Evolutionary conservation across 371 early-diverging fungal genomes (phyloP), one percentile per base, ranked within the genome.

Genomic region (Lichtheimia hyalospora): DNA sequence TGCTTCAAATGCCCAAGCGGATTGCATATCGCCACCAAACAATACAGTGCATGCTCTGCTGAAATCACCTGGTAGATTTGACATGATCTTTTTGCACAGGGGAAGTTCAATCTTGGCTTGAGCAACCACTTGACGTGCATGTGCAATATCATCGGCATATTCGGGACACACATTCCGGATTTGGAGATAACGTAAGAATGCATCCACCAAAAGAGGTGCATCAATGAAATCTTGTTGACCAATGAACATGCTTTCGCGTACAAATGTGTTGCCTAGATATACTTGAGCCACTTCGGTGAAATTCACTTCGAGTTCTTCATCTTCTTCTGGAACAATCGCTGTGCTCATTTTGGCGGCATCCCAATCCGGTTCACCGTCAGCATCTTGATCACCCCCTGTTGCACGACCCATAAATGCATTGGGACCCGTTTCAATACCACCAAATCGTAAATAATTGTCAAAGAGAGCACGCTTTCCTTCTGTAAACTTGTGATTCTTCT

Each of bases 221-320:
- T 80, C 81, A 2, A 57, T 61, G 49, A 81, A 82, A 24, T 82
- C 78, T 24, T 71, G 66, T 42, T 73, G 41, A 3, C 70, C 62
- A 39, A 83, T 76, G 63, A 82, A 84, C 2, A 70, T 64, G 28
- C 74, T 68, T 20, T 66, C 51, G 10, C 73, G 62, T 42, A 83
- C 61, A 58, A 85, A 84, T 10, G 71, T 60, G 20, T 84, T 76
- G 5, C 84, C 80, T 25, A 83, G 67, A 58, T 81, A 85, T 1
- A 82, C 82, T 39, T 82, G 82, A 5, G 78, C 84, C 6, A 85
- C 84, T 41, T 85, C 82, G 2, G 70, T 69, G 59, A 85, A 85
- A 50, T 77, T 82, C 49, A 85, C 73, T 25, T 69, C 64, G 0
- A 68, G 27, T 0, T 71, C 78, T 15, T 72, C 80, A 23, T 82